Percentiles rank a stretch among this genome's conserved stretches.
Conservation (phyloP, 1,284 basidiomycete genomes). For the Moniliella sp. region DNA sequence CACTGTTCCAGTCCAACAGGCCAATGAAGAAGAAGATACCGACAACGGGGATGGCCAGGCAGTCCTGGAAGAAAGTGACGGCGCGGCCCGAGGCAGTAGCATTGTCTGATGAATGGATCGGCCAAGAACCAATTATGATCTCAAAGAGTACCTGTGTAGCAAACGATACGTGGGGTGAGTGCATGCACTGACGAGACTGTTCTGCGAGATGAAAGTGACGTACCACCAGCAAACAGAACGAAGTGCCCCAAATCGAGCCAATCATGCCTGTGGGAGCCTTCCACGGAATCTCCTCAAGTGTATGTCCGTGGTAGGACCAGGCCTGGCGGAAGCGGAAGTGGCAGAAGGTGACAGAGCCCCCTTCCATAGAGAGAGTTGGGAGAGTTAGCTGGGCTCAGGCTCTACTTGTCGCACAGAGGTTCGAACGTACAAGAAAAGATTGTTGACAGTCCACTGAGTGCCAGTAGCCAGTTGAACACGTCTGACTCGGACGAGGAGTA, state of each 20-base stretch:
- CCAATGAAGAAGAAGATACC: constrained; percentile 6
- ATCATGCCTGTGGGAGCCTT: constrained; percentile 37
- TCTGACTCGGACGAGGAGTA: constrained; percentile 10
- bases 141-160: background rate
- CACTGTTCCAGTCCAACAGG: background rate
- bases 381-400: too few species aligned
- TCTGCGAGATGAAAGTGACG: background rate
- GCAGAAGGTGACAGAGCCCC: constrained; percentile 16
- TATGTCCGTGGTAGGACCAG: constrained; percentile 38
- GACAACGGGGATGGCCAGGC: constrained; percentile 31
- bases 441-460: constrained; percentile 38
- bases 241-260: constrained; percentile 37
- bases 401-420: too few species aligned
- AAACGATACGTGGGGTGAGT: background rate
- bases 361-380: too few species aligned
- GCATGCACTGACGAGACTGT: background rate
- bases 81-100: constrained; percentile 22
- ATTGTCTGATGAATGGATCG: constrained; percentile 2
- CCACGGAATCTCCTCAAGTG: constrained; percentile 38
- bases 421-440: constrained; percentile 39
- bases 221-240: constrained; percentile 25
- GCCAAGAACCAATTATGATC: background rate
- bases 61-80: constrained; percentile 37
- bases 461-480: constrained; percentile 38
- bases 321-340: constrained; percentile 38